Evolutionary conservation across 805 yeast species (phyloP).

Genomic region (Starmerella apis): DNA sequence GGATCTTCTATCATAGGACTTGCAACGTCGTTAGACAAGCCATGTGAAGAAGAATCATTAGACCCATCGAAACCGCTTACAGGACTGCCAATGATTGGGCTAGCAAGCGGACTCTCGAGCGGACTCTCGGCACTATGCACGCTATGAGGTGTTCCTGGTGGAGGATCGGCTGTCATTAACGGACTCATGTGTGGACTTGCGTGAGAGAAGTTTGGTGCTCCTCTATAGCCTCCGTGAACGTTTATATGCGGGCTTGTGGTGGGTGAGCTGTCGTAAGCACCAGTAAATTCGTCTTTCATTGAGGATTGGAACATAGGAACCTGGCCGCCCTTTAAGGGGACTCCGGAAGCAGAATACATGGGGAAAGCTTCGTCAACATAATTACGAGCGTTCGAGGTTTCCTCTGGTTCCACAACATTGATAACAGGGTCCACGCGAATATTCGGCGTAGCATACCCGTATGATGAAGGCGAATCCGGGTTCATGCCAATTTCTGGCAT

Average conservation of each 20-base stretch:
- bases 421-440: constrained; percentile 20
- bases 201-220: background rate
- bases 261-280: background rate
- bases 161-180: background rate
- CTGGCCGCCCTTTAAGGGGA: constrained; percentile 11
- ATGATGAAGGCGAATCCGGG: background rate
- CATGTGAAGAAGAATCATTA: background rate
- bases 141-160: constrained; percentile 5
- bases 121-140: background rate
- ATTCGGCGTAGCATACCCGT: background rate
- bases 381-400: background rate
- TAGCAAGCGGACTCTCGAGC: constrained; percentile 4
- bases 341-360: constrained; percentile 19
- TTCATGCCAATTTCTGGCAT: background rate
- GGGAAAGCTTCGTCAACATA: constrained; percentile 15
- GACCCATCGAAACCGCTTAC: constrained; percentile 1
- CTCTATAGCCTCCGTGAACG: background rate
- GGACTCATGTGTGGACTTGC: constrained; percentile 5
- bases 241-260: constrained; percentile 2
- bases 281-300: background rate
- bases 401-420: constrained; percentile 21
- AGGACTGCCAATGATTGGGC: constrained; percentile 6
- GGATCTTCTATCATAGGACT: constrained; percentile 1
- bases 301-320: constrained; percentile 7
- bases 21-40: background rate